phyloP scores from a whole-genome alignment of 768 basidiomycete genomes.

The Agrocybe praecox region DNA sequence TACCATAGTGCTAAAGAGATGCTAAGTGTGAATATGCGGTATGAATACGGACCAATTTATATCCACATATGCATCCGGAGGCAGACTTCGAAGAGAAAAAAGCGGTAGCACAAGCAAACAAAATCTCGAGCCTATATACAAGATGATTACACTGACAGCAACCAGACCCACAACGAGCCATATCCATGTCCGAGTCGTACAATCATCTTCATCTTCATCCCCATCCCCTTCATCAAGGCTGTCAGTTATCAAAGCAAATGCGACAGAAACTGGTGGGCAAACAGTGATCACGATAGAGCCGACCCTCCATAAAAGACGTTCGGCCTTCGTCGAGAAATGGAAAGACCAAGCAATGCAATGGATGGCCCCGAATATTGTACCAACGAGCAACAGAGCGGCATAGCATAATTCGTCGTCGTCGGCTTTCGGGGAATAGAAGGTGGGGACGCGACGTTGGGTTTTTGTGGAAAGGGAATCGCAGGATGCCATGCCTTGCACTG shows the following conservation, averaged over 20 bases:
- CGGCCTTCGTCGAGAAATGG: not conserved
- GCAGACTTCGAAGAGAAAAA: conserved; percentile 3
- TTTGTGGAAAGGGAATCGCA: not conserved
- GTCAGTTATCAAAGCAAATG: too few species aligned
- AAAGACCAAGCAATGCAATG: not conserved
- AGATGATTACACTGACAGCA: too few species aligned
- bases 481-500: not conserved
- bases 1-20: too few species aligned
- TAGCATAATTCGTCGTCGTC: not conserved
- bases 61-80: conserved; percentile 3
- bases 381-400: not conserved
- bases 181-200: too few species aligned
- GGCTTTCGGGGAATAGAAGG: not conserved
- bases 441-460: not conserved
- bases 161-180: too few species aligned
- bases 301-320: not conserved
- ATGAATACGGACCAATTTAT: conserved; percentile 6
- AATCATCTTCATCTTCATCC: too few species aligned
- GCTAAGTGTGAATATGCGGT: conserved; percentile 3
- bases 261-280: not conserved
- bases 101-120: conserved; percentile 5
- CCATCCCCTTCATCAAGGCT: too few species aligned
- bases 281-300: not conserved
- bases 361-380: not conserved
- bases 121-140: conserved; percentile 3